Conservation (phyloP, 2,329 filamentous ascomycete species). For the Anisogramma anomala region DNA sequence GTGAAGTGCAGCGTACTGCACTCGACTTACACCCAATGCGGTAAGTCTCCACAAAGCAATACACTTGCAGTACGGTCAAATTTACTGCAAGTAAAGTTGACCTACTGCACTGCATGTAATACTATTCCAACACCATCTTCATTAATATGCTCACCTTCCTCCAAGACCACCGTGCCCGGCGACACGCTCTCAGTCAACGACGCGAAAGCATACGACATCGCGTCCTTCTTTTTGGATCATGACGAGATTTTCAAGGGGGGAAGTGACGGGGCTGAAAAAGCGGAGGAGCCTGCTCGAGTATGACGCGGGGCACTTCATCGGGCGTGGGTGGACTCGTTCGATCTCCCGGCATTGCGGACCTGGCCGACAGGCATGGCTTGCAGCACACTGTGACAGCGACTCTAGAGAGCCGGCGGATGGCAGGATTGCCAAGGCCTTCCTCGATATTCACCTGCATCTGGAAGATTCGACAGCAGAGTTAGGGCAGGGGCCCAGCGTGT, state of each 20-base stretch:
- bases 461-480: conserved; percentile 35
- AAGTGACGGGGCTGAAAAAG: conserved; percentile 51
- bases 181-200: conserved; percentile 9
- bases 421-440: conserved; percentile 33
- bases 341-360: not conserved
- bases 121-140: no score
- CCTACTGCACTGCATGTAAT: no score
- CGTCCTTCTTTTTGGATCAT: conserved; percentile 15
- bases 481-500: conserved; percentile 26
- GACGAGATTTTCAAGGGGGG: conserved; percentile 30
- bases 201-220: conserved; percentile 4
- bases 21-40: no score
- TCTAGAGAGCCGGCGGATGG: conserved; percentile 45
- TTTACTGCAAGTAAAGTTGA: no score
- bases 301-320: conserved; percentile 60
- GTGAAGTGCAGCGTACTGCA: no score
- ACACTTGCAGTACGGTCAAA: no score
- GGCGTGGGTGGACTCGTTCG: conserved; percentile 27
- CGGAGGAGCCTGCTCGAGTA: conserved; percentile 68
- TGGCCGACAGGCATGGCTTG: conserved; percentile 2
- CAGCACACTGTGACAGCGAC: conserved; percentile 55
- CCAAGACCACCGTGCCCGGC: not conserved
- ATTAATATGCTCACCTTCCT: conserved; percentile 6
- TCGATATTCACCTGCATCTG: conserved; percentile 46
- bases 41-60: no score